phyloP scores from a whole-genome alignment of 305 asterid species.

The Fraxinus angustifolia region DNA sequence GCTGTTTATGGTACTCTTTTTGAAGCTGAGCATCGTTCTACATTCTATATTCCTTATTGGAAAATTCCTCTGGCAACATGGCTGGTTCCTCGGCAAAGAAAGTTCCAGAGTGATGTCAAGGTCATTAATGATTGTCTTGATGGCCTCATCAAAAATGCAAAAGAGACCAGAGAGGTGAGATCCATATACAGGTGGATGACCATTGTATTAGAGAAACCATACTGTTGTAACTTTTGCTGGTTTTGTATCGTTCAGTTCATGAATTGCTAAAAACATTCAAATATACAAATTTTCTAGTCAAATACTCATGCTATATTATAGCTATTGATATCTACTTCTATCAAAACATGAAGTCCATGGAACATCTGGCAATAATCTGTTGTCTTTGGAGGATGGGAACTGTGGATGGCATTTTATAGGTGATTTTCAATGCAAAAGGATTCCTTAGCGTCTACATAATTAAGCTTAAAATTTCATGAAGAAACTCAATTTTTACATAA shows the following conservation, averaged over 20 bases:
- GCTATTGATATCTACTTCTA: not conserved
- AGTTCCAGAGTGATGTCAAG: conserved; percentile 83
- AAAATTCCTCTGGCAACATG: conserved; percentile 78
- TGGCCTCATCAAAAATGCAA: conserved; percentile 78
- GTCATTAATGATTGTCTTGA: conserved; percentile 87
- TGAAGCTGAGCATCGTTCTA: conserved; percentile 97
- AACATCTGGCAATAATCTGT: not conserved
- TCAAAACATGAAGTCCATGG: not conserved
- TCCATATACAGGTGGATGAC: conserved; percentile 17
- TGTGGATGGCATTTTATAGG: not conserved
- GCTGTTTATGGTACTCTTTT: conserved; percentile 95
- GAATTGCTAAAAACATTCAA: not conserved
- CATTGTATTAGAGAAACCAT: not conserved
- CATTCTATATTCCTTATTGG: conserved; percentile 96
- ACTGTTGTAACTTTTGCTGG: not conserved
- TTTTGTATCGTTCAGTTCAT: not conserved
- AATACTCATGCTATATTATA: not conserved
- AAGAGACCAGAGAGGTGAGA: conserved; percentile 89
- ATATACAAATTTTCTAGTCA: not conserved
- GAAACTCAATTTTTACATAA: not conserved
- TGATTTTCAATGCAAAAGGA: not conserved
- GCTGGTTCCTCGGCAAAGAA: conserved; percentile 85
- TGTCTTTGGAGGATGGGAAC: not conserved
- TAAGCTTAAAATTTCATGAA: not conserved
- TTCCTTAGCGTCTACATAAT: not conserved